These are phyloP conservation scores for Punctularia strigosozonata DNA, from an alignment of 768 basidiomycete species.

Conservation along the genomic window DNA sequence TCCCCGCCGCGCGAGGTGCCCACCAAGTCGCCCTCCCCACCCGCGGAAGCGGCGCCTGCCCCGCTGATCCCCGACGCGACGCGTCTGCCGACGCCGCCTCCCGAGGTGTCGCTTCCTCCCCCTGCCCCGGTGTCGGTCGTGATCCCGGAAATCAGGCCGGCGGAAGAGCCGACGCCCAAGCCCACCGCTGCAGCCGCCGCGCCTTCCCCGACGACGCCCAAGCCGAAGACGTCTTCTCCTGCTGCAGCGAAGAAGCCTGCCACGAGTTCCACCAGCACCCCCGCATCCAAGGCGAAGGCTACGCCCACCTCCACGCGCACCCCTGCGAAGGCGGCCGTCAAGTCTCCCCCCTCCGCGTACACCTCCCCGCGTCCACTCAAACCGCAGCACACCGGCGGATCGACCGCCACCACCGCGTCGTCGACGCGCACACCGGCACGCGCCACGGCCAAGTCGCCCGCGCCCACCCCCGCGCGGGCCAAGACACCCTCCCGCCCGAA, in stretches of 20 bases:
- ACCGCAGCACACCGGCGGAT: slow-evolving; percentile 30
- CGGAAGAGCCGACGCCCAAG: slow-evolving; percentile 13
- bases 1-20: too few species aligned
- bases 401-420: slow-evolving; percentile 21
- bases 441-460: slow-evolving; percentile 18
- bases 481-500: slow-evolving; percentile 25
- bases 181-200: slow-evolving; percentile 11
- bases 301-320: slow-evolving; percentile 11
- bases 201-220: slow-evolving; percentile 7
- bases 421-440: slow-evolving; percentile 14
- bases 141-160: slow-evolving; percentile 5
- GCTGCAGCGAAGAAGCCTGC: not conserved
- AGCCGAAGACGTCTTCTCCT: slow-evolving; percentile 2
- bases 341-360: slow-evolving; percentile 23
- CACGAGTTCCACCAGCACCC: slow-evolving; percentile 9
- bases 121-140: not conserved
- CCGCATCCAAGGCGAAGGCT: slow-evolving; percentile 8
- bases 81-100: not conserved
- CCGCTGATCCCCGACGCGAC: not conserved
- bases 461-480: slow-evolving; percentile 15
- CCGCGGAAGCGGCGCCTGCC: slow-evolving; percentile 10
- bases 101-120: not conserved
- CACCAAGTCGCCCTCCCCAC: slow-evolving; percentile 12
- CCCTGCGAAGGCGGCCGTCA: slow-evolving; percentile 18
- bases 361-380: slow-evolving; percentile 22